Evolutionary conservation across 2,329 filamentous ascomycete genomes (phyloP), one percentile per base, ranked within the genome.

Genomic region (Fusarium neocosmosporiellum): DNA sequence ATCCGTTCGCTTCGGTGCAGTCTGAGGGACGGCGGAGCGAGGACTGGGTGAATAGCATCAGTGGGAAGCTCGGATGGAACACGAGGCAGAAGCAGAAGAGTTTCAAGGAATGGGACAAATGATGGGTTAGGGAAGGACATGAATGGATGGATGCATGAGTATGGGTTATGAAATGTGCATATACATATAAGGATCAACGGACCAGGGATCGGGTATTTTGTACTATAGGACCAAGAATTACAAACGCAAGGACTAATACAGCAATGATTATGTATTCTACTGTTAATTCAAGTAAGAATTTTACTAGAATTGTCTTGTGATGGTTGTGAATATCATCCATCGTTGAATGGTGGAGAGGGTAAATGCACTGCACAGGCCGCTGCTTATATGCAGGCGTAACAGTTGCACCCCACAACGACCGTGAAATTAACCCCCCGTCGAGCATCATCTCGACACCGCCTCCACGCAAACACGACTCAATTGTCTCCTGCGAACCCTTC

Each of bases 11-110:
- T 0, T 91, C 89, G 64, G 93, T 96, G 13, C 88, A 94, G 82
- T 89, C 91, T 0, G 87, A 91, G 65, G 92, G 92, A 3, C 83
- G 91, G 34, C 86, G 90, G 62, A 91, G 90, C 75, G 93, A 94
- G 83, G 93, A 95, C 79, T 95, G 93, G 93, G 89, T 95, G 29
- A 94, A 94, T 67, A 94, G 92, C 75, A 95, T 96, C 66, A 92
- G 90, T 70, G 88, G 91, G 46, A 95, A 94, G 80, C 81, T 96
- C 76, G 92, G 93, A 34, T 96, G 93, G 93, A 96, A 95, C 77
- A 94, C 91, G 72, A 83, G 93, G 71, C 91, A 94, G 82, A 91
- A 92, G 82, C 93, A 95, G 80, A 95, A 94, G 80, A 84, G 83
- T 2, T 89, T 83, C 69, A 86, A 84, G 78, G 81, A 84, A 70